Evolutionary conservation across 176 grass and related monocot genomes (phyloP).

Genomic region (Triticum dicoccoides): DNA sequence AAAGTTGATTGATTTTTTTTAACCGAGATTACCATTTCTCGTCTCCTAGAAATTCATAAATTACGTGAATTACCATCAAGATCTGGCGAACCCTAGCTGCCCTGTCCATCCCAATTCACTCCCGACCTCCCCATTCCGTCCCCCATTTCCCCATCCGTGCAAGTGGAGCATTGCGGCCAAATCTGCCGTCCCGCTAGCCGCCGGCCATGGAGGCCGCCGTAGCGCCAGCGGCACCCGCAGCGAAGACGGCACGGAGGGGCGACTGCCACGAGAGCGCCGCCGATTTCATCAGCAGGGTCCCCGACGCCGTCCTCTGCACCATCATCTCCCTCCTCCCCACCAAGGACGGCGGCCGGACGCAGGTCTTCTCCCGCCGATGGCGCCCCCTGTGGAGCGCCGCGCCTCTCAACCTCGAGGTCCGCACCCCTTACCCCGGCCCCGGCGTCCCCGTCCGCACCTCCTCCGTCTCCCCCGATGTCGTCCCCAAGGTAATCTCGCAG

Average conservation of each 20-base stretch:
- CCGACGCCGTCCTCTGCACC: background rate
- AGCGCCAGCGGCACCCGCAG: background rate
- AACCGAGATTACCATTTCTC: too few relatives aligned
- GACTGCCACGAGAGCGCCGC: background rate
- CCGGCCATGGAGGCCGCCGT: background rate
- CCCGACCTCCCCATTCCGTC: background rate
- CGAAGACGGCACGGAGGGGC: background rate
- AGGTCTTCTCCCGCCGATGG: background rate
- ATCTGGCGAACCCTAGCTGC: too few relatives aligned
- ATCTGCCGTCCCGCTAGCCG: background rate
- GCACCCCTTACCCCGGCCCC: background rate
- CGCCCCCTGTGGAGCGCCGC: background rate
- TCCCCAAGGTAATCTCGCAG: background rate
- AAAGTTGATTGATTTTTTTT: too few relatives aligned
- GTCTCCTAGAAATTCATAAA: too few relatives aligned
- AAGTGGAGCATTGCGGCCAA: background rate
- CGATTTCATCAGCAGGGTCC: background rate
- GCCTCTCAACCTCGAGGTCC: background rate
- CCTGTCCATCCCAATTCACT: background rate
- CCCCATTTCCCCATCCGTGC: background rate
- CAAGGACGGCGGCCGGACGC: background rate
- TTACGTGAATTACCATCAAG: too few relatives aligned
- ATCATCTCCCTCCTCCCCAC: background rate
- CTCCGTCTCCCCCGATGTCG: background rate
- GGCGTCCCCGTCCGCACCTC: background rate